Evolutionary conservation across 2,329 filamentous ascomycete species (phyloP).

Genomic region (Calonectria pseudoturangicola): DNA sequence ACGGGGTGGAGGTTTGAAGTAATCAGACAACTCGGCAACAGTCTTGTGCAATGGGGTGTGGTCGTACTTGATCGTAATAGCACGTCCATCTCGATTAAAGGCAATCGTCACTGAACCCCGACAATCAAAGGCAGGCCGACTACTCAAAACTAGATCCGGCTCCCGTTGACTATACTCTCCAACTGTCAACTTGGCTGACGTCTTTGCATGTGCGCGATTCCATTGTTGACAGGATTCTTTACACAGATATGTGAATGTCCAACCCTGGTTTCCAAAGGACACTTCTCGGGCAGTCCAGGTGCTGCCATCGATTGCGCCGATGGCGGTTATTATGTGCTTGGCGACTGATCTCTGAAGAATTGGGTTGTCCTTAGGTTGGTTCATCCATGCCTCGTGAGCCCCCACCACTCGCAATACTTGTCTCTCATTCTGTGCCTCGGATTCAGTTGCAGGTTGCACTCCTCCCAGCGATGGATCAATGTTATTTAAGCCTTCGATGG

Average conservation of each 20-base stretch:
- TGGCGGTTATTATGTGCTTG: slow-evolving; percentile 66
- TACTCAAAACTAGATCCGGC: slow-evolving; percentile 65
- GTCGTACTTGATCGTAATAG: slow-evolving; percentile 72
- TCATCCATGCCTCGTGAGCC: slow-evolving; percentile 67
- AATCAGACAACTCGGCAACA: slow-evolving; percentile 69
- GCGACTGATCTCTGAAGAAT: slow-evolving; percentile 69
- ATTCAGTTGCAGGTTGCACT: slow-evolving; percentile 44
- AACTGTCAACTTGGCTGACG: slow-evolving; percentile 62
- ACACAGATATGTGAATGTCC: slow-evolving; percentile 73
- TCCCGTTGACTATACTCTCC: slow-evolving; percentile 70
- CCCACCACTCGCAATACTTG: slow-evolving; percentile 62
- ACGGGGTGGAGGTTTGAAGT: slow-evolving; percentile 67
- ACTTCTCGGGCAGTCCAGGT: slow-evolving; percentile 69
- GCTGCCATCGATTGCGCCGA: slow-evolving; percentile 69
- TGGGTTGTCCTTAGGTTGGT: slow-evolving; percentile 70
- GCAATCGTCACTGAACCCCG: slow-evolving; percentile 69
- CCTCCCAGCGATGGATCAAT: slow-evolving; percentile 61
- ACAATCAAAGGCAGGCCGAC: slow-evolving; percentile 77
- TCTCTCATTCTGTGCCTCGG: slow-evolving; percentile 38
- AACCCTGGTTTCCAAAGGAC: slow-evolving; percentile 67
- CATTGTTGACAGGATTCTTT: slow-evolving; percentile 71
- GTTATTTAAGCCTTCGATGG: slow-evolving; percentile 56
- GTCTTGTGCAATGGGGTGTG: slow-evolving; percentile 75
- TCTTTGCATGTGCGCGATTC: slow-evolving; percentile 68
- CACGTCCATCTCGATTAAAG: slow-evolving; percentile 68